These are phyloP conservation scores for Euphorbia peplus DNA, from an alignment of 345 rosid genomes.

Conservation along the genomic window DNA sequence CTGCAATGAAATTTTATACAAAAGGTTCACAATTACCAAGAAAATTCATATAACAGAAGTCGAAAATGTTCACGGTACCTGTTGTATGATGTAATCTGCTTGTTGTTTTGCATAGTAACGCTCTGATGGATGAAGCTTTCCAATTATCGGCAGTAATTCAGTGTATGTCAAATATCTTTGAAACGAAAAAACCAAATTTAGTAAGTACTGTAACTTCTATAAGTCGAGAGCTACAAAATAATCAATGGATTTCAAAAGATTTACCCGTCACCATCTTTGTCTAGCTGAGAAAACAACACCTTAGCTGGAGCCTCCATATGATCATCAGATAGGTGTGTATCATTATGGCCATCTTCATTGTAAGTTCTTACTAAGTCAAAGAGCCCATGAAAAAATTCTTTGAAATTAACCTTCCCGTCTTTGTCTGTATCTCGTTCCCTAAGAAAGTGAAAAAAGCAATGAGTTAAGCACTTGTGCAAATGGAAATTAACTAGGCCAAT, in stretches of 20 bases:
- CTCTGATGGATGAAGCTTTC: constrained; percentile 91
- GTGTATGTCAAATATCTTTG: constrained; percentile 62
- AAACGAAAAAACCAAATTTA: constrained; percentile 13
- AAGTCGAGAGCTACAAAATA: not conserved
- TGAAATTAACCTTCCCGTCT: constrained; percentile 79
- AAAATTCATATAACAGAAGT: not conserved
- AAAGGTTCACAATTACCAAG: not conserved
- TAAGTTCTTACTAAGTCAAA: constrained; percentile 87
- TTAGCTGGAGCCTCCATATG: constrained; percentile 73
- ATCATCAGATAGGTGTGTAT: constrained; percentile 58
- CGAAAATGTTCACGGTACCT: constrained; percentile 58
- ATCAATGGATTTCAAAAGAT: constrained; percentile 7
- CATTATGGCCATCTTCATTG: constrained; percentile 69
- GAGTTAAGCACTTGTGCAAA: constrained; percentile 3
- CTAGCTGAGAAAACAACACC: constrained; percentile 69
- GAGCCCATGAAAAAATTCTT: constrained; percentile 86
- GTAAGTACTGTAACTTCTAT: constrained; percentile 14
- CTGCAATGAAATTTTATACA: constrained; percentile 39
- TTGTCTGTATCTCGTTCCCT: constrained; percentile 93
- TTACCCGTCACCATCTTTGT: constrained; percentile 92
- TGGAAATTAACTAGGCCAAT: constrained; percentile 2
- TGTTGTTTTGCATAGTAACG: constrained; percentile 92
- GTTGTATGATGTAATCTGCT: constrained; percentile 82
- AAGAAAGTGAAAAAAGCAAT: constrained; percentile 17
- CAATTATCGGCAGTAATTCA: constrained; percentile 75